phyloP scores from a whole-genome alignment of 139 green algal genomes.

The Tetraselmis chui region DNA sequence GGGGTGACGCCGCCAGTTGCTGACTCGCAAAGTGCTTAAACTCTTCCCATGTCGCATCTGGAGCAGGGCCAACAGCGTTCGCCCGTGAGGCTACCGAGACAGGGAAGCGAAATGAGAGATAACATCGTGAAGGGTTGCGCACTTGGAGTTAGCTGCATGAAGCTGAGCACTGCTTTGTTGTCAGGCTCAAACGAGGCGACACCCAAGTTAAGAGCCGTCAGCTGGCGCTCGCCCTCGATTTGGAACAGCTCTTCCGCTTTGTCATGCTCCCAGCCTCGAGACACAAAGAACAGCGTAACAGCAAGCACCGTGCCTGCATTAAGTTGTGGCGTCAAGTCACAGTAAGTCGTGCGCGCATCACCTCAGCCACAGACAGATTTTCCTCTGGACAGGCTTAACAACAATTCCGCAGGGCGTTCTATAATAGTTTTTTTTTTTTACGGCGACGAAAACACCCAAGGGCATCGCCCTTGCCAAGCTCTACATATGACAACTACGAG shows the following conservation, averaged over 20 bases:
- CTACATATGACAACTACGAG: too few relatives aligned
- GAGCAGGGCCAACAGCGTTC: too few relatives aligned
- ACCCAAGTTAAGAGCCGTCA: not conserved
- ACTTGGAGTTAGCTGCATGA: not conserved
- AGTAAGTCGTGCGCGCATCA: not conserved
- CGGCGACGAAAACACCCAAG: too few relatives aligned
- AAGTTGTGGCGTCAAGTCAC: not conserved
- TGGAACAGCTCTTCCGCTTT: not conserved
- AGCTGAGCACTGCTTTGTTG: not conserved
- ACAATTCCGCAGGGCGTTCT: not conserved
- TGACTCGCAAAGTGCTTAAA: not conserved
- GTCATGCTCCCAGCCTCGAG: not conserved
- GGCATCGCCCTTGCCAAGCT: too few relatives aligned
- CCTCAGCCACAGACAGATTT: too few relatives aligned
- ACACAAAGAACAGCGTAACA: not conserved
- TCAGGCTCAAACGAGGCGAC: not conserved
- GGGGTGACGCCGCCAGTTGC: not conserved
- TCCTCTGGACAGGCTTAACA: not conserved
- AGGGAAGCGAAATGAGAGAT: too few relatives aligned
- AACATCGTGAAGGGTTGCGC: too few relatives aligned
- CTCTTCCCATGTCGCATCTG: not conserved
- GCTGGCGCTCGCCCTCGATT: not conserved
- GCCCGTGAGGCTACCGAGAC: too few relatives aligned
- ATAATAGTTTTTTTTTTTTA: too few relatives aligned
- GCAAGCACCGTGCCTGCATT: not conserved